phyloP scores from a whole-genome alignment of 192 early-diverging fungal species.

The Backusella sp. region DNA sequence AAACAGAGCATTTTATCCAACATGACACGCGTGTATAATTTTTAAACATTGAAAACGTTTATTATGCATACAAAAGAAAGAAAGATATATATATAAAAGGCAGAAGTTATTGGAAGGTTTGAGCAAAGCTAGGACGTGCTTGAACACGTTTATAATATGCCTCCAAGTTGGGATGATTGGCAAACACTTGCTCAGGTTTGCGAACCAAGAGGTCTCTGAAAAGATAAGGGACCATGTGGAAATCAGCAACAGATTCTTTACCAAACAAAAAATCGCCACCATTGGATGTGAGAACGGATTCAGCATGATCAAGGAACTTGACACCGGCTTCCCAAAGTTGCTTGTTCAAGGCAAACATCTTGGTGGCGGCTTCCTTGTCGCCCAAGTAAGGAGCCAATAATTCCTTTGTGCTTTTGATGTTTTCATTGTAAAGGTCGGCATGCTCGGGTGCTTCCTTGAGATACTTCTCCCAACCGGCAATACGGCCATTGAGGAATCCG shows the following conservation, averaged over 20 bases:
- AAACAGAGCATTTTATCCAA: too few species aligned
- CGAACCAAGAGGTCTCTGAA: constrained; percentile 7
- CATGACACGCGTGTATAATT: too few species aligned
- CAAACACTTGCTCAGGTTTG: constrained; percentile 12
- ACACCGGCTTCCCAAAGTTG: not conserved
- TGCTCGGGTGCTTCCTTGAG: constrained; percentile 13
- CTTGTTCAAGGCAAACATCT: constrained; percentile 8
- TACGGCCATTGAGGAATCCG: constrained; percentile 15
- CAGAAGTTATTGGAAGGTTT: not conserved
- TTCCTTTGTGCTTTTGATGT: constrained; percentile 7
- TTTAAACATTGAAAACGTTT: not conserved
- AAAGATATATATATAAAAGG: not conserved
- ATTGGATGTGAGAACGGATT: constrained; percentile 1
- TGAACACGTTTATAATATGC: constrained; percentile 15
- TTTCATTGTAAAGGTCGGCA: constrained; percentile 6
- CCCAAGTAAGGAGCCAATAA: not conserved
- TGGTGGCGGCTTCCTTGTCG: not conserved
- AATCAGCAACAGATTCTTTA: constrained; percentile 14
- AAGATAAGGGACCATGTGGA: constrained; percentile 24
- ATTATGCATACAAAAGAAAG: not conserved
- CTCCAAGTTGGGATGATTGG: constrained; percentile 9
- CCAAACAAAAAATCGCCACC: constrained; percentile 8
- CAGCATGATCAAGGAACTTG: constrained; percentile 14
- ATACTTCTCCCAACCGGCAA: constrained; percentile 11
- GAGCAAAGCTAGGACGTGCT: constrained; percentile 14